Evolutionary conservation across 176 grass and related monocot species (phyloP).

Genomic region (Microstegium vimineum): DNA sequence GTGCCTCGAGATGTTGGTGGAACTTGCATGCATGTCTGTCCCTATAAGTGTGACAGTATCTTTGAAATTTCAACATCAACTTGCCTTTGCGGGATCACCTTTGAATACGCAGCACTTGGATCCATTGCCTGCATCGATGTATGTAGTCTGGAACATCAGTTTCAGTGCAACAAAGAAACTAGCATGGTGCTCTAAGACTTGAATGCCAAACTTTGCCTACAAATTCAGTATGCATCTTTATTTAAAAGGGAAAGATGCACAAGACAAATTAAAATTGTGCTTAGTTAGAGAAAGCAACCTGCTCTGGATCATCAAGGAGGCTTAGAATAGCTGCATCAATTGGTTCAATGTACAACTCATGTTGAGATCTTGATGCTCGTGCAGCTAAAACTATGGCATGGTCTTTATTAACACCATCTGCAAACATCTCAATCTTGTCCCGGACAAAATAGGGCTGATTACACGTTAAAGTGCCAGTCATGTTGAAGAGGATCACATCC

Average conservation of each 20-base stretch:
- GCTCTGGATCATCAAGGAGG: slow-evolving; percentile 38
- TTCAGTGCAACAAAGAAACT: slow-evolving; percentile 42
- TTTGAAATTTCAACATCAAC: neutral
- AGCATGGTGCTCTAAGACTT: slow-evolving; percentile 37
- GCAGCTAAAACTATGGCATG: slow-evolving; percentile 46
- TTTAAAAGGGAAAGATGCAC: neutral
- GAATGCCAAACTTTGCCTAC: slow-evolving; percentile 27
- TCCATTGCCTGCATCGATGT: slow-evolving; percentile 22
- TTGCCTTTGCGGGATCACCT: slow-evolving; percentile 47
- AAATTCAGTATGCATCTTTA: neutral
- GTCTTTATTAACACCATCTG: slow-evolving; percentile 16
- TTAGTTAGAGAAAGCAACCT: slow-evolving; percentile 31
- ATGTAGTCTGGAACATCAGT: slow-evolving; percentile 41
- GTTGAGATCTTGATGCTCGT: slow-evolving; percentile 28
- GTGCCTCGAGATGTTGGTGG: neutral
- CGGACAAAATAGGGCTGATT: slow-evolving; percentile 32
- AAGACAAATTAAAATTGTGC: neutral
- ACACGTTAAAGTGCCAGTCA: slow-evolving; percentile 34
- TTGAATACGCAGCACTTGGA: slow-evolving; percentile 41
- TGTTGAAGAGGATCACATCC: slow-evolving; percentile 46
- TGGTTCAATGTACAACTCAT: slow-evolving; percentile 38
- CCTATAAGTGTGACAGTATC: neutral
- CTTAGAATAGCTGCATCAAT: slow-evolving; percentile 38
- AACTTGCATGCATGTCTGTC: neutral
- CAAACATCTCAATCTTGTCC: slow-evolving; percentile 45